phyloP scores from a whole-genome alignment of 805 yeast genomes.

The Candida insectalens region DNA sequence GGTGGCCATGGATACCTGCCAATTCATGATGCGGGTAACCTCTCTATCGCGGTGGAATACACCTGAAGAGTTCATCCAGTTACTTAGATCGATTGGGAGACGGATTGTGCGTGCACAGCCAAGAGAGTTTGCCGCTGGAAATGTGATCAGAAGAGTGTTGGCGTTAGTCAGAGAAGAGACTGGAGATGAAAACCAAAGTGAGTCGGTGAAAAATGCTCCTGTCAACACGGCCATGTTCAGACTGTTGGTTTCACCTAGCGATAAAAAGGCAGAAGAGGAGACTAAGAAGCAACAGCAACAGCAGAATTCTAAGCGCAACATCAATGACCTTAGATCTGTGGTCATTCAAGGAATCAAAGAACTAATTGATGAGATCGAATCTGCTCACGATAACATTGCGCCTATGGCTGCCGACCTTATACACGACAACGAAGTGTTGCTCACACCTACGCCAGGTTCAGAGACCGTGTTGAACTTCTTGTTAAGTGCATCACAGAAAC shows the following conservation, averaged over 20 bases:
- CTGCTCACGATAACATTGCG: conserved; percentile 85
- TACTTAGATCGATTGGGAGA: conserved; percentile 67
- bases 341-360: conserved; percentile 90
- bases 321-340: conserved; percentile 65
- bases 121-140: conserved; percentile 80
- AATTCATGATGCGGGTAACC: conserved; percentile 75
- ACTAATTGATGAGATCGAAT: conserved; percentile 81
- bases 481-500: conserved; percentile 75
- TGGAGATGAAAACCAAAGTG: no score
- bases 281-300: conserved; percentile 11
- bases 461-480: conserved; percentile 82
- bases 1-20: conserved; percentile 83
- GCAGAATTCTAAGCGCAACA: neutral
- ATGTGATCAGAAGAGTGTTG: conserved; percentile 80
- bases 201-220: conserved; percentile 31
- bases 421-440: conserved; percentile 78
- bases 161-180: conserved; percentile 83
- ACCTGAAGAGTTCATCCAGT: conserved; percentile 59
- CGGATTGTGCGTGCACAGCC: conserved; percentile 75
- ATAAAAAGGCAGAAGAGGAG: conserved; percentile 9
- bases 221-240: conserved; percentile 83
- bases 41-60: conserved; percentile 85
- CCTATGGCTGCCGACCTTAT: conserved; percentile 86
- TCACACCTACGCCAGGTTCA: conserved; percentile 94
- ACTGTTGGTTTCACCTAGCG: conserved; percentile 44